A percentile compares a stretch with the other conserved stretches of the same genome.
Conservation (phyloP, 306 rosid genomes). For the Trichosanthes truncata region DNA sequence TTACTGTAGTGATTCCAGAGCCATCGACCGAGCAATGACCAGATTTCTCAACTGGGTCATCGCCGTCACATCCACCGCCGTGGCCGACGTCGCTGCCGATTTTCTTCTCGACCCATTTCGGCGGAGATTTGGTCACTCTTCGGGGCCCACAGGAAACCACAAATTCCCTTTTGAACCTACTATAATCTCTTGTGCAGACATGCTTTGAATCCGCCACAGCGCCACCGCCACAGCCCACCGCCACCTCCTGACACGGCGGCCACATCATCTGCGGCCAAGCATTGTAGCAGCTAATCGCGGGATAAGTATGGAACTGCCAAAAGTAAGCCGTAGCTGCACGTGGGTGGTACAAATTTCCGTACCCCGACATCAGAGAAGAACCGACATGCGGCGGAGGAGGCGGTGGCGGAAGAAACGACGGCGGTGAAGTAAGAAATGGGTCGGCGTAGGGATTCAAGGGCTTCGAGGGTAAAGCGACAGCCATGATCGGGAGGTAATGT, state of each 20-base stretch:
- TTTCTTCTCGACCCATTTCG: not conserved
- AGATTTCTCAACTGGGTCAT: not conserved
- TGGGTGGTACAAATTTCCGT: not conserved
- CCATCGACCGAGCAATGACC: not conserved
- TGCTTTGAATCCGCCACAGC: not conserved
- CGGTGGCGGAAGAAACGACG: not conserved
- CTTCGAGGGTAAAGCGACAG: not conserved
- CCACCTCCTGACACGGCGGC: not conserved
- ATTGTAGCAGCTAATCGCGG: not conserved
- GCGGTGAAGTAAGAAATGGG: not conserved
- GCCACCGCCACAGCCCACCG: not conserved
- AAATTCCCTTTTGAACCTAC: not conserved
- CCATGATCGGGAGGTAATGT: not conserved
- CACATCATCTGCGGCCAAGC: not conserved
- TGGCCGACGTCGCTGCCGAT: not conserved
- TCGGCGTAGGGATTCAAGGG: not conserved
- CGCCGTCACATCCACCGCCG: not conserved
- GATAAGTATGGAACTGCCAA: not conserved
- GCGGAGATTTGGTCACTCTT: not conserved
- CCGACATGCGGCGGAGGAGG: not conserved
- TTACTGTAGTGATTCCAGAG: slow-evolving; percentile 6
- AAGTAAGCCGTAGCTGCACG: not conserved
- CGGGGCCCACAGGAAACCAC: not conserved
- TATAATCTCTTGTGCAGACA: not conserved
- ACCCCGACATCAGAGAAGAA: not conserved